These are phyloP conservation scores for Metahyphopichia silvanorum DNA, from an alignment of 805 yeast species.

Conservation along the genomic window DNA sequence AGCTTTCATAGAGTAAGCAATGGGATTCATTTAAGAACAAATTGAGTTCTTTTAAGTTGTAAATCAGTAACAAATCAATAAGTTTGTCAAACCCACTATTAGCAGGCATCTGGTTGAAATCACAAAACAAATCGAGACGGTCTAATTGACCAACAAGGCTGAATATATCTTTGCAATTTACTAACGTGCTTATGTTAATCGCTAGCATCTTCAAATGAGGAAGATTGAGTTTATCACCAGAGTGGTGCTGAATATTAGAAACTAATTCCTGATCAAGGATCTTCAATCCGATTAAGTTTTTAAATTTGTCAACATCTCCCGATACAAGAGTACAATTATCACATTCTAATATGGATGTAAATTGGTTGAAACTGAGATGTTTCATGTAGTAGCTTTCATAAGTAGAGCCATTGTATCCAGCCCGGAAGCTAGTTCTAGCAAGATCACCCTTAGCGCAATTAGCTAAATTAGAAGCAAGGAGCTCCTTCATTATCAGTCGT, in stretches of 20 bases:
- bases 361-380: conserved; percentile 13
- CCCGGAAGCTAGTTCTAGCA: conserved; percentile 15
- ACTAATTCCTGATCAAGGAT: too few relatives aligned
- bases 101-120: conserved; percentile 13
- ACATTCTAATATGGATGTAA: conserved; percentile 20
- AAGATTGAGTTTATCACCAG: not conserved
- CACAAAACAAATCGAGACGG: conserved; percentile 17
- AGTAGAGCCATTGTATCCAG: conserved; percentile 7
- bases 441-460: conserved; percentile 15
- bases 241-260: too few relatives aligned
- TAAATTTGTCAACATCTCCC: conserved; percentile 14
- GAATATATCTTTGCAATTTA: conserved; percentile 5
- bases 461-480: conserved; percentile 10
- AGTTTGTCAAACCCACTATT: conserved; percentile 4
- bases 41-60: conserved; percentile 8
- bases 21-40: conserved; percentile 12
- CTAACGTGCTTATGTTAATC: conserved; percentile 12
- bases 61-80: not conserved
- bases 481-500: conserved; percentile 16
- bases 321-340: conserved; percentile 13
- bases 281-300: conserved; percentile 14
- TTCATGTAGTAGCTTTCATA: conserved; percentile 14
- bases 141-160: conserved; percentile 5
- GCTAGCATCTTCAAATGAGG: conserved; percentile 10
- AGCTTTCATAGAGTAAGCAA: conserved; percentile 8